A percentile compares a stretch with the other conserved stretches of the same genome.
phyloP scores from a whole-genome alignment of 139 green algal genomes.

The Chlamydomonas urium region DNA sequence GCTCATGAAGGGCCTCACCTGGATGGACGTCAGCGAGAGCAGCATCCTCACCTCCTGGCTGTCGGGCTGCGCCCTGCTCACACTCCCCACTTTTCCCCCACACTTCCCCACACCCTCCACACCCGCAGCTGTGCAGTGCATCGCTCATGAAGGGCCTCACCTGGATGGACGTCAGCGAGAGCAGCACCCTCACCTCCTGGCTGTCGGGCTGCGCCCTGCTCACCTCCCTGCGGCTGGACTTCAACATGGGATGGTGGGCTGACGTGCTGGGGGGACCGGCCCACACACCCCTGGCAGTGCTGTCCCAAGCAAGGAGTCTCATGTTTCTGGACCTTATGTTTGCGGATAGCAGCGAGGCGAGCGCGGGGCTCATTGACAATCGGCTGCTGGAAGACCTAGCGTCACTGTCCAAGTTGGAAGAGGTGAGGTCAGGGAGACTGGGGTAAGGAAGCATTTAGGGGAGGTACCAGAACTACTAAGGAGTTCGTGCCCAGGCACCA shows the following conservation, averaged over 20 bases:
- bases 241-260: slow-evolving; percentile 13
- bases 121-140: neutral
- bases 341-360: slow-evolving; percentile 8
- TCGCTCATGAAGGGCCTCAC: slow-evolving; percentile 7
- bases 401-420: neutral
- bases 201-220: slow-evolving; percentile 37
- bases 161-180: slow-evolving; percentile 62
- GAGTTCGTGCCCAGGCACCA: no score
- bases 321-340: slow-evolving; percentile 23
- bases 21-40: slow-evolving; percentile 60
- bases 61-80: slow-evolving; percentile 36
- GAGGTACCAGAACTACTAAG: no score
- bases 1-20: slow-evolving; percentile 10
- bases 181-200: neutral
- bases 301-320: neutral
- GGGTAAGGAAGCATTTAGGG: neutral
- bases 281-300: neutral
- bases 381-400: slow-evolving; percentile 16
- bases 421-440: neutral
- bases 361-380: slow-evolving; percentile 15
- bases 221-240: slow-evolving; percentile 6
- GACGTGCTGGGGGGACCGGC: neutral
- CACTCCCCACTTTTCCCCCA: no score
- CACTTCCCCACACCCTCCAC: no score
- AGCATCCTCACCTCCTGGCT: slow-evolving; percentile 6